These are phyloP conservation scores for Salix brachista DNA, from an alignment of 345 rosid genomes.

Conservation along the genomic window DNA sequence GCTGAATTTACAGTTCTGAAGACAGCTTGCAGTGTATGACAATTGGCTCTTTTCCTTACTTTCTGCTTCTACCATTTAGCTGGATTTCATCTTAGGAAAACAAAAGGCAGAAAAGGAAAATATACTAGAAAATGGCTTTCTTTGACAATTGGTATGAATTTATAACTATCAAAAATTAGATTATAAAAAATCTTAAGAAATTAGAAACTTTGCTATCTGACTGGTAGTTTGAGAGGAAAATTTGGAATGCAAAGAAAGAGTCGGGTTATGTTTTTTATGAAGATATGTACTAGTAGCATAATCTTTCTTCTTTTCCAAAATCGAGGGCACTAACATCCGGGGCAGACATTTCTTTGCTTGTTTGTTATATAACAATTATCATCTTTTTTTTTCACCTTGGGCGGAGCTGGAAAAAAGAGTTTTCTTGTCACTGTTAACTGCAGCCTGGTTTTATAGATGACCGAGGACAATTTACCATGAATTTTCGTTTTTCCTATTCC, in stretches of 20 bases:
- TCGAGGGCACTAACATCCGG: background rate
- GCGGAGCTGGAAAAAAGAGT: background rate
- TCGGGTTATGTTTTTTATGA: background rate
- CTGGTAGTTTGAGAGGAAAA: background rate
- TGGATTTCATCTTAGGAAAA: background rate
- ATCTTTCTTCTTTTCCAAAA: background rate
- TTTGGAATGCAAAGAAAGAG: background rate
- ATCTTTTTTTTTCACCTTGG: background rate
- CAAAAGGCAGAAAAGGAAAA: too few species aligned
- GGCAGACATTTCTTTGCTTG: background rate
- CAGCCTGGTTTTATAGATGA: too few species aligned
- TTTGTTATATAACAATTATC: background rate
- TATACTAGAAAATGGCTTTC: background rate
- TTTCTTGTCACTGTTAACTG: background rate
- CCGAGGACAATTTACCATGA: background rate
- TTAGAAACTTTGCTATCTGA: background rate
- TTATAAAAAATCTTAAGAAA: background rate
- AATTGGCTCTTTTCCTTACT: background rate
- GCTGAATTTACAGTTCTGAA: constrained; percentile 88
- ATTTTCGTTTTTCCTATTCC: too few species aligned
- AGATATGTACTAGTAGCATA: background rate
- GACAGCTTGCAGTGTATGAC: constrained; percentile 81
- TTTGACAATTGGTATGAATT: background rate
- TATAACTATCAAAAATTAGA: background rate
- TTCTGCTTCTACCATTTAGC: background rate